These are phyloP conservation scores for Cladorrhinum sp. DNA, from an alignment of 2,329 filamentous ascomycete genomes.

Conservation along the genomic window DNA sequence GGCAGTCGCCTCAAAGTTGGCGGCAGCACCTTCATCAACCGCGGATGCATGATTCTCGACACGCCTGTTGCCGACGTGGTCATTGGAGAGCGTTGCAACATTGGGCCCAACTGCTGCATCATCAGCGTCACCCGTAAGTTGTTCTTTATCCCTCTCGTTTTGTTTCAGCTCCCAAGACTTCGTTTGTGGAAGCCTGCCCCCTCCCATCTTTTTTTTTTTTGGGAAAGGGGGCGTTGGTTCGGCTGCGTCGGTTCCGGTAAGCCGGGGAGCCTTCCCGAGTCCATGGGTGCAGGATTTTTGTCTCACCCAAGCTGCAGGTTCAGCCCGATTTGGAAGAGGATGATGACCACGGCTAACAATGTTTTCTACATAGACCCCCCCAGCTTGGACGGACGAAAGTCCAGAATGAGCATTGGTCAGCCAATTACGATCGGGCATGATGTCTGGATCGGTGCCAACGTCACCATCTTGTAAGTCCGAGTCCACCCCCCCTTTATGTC, in stretches of 20 bases:
- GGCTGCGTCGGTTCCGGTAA: neutral
- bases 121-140: constrained; percentile 29
- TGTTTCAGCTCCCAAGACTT: neutral
- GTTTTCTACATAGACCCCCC: constrained; percentile 23
- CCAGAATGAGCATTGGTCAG: constrained; percentile 29
- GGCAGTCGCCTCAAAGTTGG: constrained; percentile 33
- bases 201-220: constrained; percentile 6
- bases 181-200: neutral
- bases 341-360: constrained; percentile 7
- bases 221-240: neutral
- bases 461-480: constrained; percentile 33
- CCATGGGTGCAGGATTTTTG: constrained; percentile 1
- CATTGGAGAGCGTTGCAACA: constrained; percentile 32
- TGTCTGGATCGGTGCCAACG: constrained; percentile 40
- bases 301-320: neutral
- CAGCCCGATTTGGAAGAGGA: constrained; percentile 2
- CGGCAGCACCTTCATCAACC: constrained; percentile 34
- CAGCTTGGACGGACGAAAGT: constrained; percentile 27
- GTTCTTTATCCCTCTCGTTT: neutral
- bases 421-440: constrained; percentile 37
- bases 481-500: neutral
- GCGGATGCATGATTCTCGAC: constrained; percentile 35
- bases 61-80: constrained; percentile 35
- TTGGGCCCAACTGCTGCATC: constrained; percentile 34
- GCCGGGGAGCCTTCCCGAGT: constrained; percentile 1